Percentiles rank a stretch among this genome's conserved stretches.
Conservation (phyloP, 148 eudicot species). For the Vaccinium macrocarpon region DNA sequence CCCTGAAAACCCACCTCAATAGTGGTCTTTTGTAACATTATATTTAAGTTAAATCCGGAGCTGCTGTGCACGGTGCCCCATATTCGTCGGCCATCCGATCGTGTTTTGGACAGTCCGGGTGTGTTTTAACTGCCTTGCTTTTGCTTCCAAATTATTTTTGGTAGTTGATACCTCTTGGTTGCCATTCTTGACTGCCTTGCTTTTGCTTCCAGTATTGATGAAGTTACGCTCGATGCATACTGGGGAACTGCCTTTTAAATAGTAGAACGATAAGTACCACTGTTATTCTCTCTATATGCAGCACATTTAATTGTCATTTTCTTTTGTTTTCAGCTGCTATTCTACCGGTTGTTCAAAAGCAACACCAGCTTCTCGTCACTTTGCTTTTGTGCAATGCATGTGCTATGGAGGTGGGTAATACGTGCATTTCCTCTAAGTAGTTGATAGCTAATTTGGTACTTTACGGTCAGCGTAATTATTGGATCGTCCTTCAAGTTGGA, state of each 20-base stretch:
- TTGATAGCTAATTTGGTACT: not conserved
- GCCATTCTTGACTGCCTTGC: not conserved
- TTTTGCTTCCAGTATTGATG: not conserved
- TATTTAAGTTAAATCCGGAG: not conserved
- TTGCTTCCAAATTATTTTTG: too few relatives aligned
- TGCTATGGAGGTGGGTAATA: slow-evolving; percentile 81
- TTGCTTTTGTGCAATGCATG: slow-evolving; percentile 91
- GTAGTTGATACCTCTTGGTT: not conserved
- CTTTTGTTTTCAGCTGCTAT: slow-evolving; percentile 59
- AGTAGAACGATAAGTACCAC: not conserved
- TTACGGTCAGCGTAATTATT: not conserved
- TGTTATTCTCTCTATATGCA: not conserved
- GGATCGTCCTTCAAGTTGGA: not conserved
- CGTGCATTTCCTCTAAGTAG: not conserved
- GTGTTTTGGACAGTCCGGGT: too few relatives aligned
- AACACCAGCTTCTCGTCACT: slow-evolving; percentile 92
- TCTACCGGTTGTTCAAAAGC: slow-evolving; percentile 88
- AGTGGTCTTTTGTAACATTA: not conserved
- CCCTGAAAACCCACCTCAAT: not conserved
- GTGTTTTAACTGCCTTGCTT: too few relatives aligned
- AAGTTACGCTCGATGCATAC: not conserved
- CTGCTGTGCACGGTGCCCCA: too few relatives aligned
- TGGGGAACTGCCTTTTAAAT: not conserved
- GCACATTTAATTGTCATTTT: not conserved
- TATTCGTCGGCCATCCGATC: too few relatives aligned